phyloP scores from a whole-genome alignment of 192 early-diverging fungal species.

The Backusella tuberculispora region DNA sequence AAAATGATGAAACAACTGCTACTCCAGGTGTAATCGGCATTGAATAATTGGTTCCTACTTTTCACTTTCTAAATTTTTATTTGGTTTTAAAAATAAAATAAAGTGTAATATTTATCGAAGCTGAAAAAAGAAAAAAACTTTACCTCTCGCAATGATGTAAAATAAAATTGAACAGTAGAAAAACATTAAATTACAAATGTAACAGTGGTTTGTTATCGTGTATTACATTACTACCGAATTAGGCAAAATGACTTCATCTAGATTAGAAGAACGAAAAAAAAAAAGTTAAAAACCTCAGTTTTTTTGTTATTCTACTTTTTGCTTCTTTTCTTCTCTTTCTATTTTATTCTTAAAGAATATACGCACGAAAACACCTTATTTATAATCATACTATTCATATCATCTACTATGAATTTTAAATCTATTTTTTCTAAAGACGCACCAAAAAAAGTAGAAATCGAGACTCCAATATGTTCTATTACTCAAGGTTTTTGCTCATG shows the following conservation, averaged over 20 bases:
- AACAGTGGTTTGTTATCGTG: no score
- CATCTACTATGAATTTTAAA: neutral
- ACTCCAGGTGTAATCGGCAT: no score
- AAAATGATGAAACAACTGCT: no score
- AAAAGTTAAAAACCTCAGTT: neutral
- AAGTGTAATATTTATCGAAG: neutral
- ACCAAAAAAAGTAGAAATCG: neutral
- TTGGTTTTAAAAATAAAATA: neutral
- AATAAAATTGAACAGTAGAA: no score
- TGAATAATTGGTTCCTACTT: neutral
- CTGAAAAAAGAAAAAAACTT: neutral
- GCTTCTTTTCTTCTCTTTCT: neutral
- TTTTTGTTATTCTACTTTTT: neutral
- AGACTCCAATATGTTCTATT: neutral
- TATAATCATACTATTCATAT: neutral
- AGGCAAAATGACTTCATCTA: constrained; percentile 13
- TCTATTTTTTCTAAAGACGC: neutral
- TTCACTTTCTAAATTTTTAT: neutral
- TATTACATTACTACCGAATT: neutral
- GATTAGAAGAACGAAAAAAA: neutral
- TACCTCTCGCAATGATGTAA: neutral
- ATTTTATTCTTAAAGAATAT: neutral
- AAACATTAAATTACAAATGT: neutral
- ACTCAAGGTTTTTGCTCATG: constrained; percentile 19
- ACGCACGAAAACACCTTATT: neutral